Evolutionary conservation across 441 rosid species (phyloP).

Genomic region (Euphorbia celastroides): DNA sequence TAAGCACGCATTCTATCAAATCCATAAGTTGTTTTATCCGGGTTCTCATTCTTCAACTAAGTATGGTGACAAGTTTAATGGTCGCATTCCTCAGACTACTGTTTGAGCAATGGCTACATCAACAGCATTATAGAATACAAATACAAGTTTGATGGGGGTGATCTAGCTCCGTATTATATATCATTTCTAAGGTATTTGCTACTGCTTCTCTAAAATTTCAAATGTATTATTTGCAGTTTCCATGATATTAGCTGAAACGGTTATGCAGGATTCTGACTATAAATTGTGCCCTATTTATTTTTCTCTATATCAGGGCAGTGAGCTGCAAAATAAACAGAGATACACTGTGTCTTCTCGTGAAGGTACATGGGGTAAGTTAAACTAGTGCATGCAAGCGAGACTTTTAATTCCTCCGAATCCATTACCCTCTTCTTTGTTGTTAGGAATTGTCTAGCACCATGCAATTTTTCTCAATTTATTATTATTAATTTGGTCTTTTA

Average conservation of each 20-base stretch:
- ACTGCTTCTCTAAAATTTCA: conserved; percentile 18
- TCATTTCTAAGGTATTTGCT: conserved; percentile 57
- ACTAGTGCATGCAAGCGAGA: neutral
- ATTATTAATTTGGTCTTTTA: neutral
- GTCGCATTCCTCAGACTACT: conserved; percentile 40
- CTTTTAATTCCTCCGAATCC: neutral
- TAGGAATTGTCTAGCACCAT: neutral
- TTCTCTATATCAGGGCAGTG: conserved; percentile 55
- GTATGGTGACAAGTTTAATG: conserved; percentile 15
- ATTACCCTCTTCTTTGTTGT: neutral
- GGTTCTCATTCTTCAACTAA: neutral
- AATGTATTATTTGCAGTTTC: neutral
- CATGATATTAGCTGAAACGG: conserved; percentile 29
- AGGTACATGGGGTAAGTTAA: conserved; percentile 55
- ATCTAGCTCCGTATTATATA: conserved; percentile 55
- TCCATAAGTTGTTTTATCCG: neutral
- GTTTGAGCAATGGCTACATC: conserved; percentile 67
- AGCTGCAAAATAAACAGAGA: conserved; percentile 60
- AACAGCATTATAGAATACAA: conserved; percentile 52
- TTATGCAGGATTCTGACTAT: conserved; percentile 9
- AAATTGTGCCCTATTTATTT: conserved; percentile 5
- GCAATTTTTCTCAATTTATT: neutral
- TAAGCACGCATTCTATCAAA: neutral
- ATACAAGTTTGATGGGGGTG: conserved; percentile 48
- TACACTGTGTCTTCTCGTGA: conserved; percentile 69